phyloP scores from a whole-genome alignment of 2,329 filamentous ascomycete genomes.

The Ophiostoma australiae region DNA sequence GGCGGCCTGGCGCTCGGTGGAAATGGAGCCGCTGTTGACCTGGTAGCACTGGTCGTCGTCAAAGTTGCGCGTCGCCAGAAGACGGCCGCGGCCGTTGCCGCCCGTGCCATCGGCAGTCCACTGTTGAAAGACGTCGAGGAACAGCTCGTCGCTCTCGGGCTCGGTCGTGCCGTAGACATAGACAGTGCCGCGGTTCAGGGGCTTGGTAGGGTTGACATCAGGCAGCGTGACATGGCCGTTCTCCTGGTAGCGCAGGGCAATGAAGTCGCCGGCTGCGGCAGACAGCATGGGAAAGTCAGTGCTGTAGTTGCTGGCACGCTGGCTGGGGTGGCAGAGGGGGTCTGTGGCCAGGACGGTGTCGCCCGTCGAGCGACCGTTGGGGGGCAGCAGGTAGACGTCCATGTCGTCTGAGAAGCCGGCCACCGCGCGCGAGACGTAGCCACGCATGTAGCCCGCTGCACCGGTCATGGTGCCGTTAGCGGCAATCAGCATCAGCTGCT shows the following conservation, averaged over 20 bases:
- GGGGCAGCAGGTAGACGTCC: slow-evolving; percentile 61
- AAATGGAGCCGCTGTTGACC: slow-evolving; percentile 57
- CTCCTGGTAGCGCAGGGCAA: slow-evolving; percentile 66
- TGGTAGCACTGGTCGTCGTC: slow-evolving; percentile 92
- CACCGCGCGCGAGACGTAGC: slow-evolving; percentile 55
- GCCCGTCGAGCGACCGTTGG: slow-evolving; percentile 44
- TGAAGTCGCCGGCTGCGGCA: slow-evolving; percentile 54
- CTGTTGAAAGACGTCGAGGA: slow-evolving; percentile 62
- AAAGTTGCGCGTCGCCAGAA: slow-evolving; percentile 73
- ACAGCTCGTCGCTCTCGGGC: slow-evolving; percentile 47
- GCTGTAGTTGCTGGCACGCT: slow-evolving; percentile 54
- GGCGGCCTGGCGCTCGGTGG: slow-evolving; percentile 51
- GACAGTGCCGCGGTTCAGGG: slow-evolving; percentile 63
- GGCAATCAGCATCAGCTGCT: slow-evolving; percentile 66
- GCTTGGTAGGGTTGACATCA: slow-evolving; percentile 53
- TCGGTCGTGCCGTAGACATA: slow-evolving; percentile 68
- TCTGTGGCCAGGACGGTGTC: slow-evolving; percentile 47
- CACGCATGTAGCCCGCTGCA: slow-evolving; percentile 67
- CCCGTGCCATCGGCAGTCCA: slow-evolving; percentile 81
- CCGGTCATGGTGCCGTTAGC: slow-evolving; percentile 69
- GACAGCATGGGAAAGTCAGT: slow-evolving; percentile 58
- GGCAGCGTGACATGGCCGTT: slow-evolving; percentile 70
- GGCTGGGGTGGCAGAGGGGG: slow-evolving; percentile 59
- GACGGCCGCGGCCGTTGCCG: slow-evolving; percentile 69
- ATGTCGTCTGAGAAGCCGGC: slow-evolving; percentile 52